Conservation (phyloP, 352 stramenopile genomes). For the Globisporangium orthogonon region DNA sequence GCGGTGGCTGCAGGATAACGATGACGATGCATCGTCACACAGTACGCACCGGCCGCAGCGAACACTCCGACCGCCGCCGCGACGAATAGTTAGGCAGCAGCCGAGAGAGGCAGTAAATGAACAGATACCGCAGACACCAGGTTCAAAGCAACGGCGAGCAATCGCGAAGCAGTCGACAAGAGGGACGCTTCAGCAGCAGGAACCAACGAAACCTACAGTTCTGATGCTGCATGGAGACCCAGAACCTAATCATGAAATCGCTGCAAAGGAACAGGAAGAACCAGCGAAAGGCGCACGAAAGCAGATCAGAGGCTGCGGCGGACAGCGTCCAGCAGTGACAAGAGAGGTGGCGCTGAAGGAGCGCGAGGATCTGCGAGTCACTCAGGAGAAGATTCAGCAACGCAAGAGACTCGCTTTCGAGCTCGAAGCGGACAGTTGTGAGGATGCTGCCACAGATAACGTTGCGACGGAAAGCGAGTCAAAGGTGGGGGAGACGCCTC, state of each 20-base stretch:
- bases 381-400: neutral
- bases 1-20: neutral
- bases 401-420: neutral
- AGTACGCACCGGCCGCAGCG: neutral
- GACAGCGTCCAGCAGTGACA: neutral
- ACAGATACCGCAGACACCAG: neutral
- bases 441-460: neutral
- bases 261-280: neutral
- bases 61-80: no score
- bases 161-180: no score
- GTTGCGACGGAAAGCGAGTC: neutral
- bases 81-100: neutral
- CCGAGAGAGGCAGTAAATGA: neutral
- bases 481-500: neutral
- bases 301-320: no score
- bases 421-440: neutral
- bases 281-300: neutral
- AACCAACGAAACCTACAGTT: neutral
- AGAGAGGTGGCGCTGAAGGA: neutral
- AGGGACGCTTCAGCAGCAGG: conserved; percentile 1
- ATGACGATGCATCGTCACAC: neutral
- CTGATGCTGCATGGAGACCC: neutral
- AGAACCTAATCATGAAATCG: neutral
- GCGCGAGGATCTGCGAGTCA: neutral
- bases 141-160: no score